Evolutionary conservation across 805 yeast genomes (phyloP).

Genomic region (Cyberlindnera galapagoensis): DNA sequence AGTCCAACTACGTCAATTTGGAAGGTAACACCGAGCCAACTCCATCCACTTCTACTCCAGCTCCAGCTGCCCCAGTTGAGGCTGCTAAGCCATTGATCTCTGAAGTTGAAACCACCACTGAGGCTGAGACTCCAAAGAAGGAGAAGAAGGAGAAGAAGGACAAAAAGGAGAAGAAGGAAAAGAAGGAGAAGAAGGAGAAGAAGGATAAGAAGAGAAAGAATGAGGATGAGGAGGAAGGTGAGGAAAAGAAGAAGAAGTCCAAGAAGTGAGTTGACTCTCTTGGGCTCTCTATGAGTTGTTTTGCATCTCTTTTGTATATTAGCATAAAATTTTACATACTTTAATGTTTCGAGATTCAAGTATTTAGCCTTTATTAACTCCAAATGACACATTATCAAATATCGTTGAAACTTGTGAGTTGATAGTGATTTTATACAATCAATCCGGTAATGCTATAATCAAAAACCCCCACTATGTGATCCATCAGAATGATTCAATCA

Average conservation of each 20-base stretch:
- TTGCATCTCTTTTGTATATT: background rate
- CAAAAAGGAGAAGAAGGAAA: constrained; percentile 49
- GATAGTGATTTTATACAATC: background rate
- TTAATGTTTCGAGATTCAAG: no score
- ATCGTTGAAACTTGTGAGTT: no score
- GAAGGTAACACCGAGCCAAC: constrained; percentile 52
- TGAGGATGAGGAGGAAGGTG: constrained; percentile 43
- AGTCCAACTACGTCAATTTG: constrained; percentile 71
- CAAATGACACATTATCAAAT: no score
- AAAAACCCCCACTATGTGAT: no score
- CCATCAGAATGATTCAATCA: no score
- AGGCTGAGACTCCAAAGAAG: constrained; percentile 36
- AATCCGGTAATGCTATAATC: no score
- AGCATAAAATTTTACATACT: background rate
- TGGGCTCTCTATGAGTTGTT: constrained; percentile 6
- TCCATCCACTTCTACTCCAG: constrained; percentile 23
- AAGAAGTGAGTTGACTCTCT: constrained; percentile 30
- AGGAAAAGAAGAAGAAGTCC: constrained; percentile 43
- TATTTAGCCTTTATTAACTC: no score
- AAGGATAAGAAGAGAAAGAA: constrained; percentile 45
- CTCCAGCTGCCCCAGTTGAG: no score
- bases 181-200: constrained; percentile 42
- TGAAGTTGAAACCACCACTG: constrained; percentile 29
- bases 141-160: constrained; percentile 54
- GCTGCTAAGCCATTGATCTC: constrained; percentile 40